phyloP scores from a whole-genome alignment of 768 basidiomycete species.

The Phylloporus arenicola region DNA sequence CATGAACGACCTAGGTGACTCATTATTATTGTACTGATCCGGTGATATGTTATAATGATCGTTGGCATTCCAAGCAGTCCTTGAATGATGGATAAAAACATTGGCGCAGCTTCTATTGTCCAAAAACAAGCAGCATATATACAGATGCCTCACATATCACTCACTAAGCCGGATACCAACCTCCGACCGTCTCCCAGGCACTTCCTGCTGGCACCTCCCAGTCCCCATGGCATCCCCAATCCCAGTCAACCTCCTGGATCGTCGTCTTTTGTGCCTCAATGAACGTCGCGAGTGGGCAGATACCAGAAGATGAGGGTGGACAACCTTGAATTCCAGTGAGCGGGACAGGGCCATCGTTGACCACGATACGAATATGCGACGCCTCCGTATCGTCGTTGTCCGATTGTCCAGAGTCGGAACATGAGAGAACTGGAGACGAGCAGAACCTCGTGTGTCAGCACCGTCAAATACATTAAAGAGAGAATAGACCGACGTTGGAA shows the following conservation, averaged over 20 bases:
- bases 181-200: conserved; percentile 56
- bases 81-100: background rate
- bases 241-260: conserved; percentile 65
- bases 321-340: conserved; percentile 75
- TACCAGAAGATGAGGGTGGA: conserved; percentile 50
- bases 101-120: background rate
- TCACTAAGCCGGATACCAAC: conserved; percentile 19
- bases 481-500: conserved; percentile 63
- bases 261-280: conserved; percentile 62
- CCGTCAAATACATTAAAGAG: background rate
- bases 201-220: conserved; percentile 66
- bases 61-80: background rate
- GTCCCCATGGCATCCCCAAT: conserved; percentile 67
- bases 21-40: too few relatives aligned
- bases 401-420: conserved; percentile 22
- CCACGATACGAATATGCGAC: conserved; percentile 70
- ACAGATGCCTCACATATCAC: background rate
- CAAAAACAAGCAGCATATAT: background rate
- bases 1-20: too few relatives aligned
- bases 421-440: conserved; percentile 53
- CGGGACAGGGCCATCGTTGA: conserved; percentile 85
- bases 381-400: conserved; percentile 34
- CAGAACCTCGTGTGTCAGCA: background rate
- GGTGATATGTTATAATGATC: too few relatives aligned
- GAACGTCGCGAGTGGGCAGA: conserved; percentile 73